Evolutionary conservation across 2,329 filamentous ascomycete genomes (phyloP).

Genomic region (Claviceps citrina): DNA sequence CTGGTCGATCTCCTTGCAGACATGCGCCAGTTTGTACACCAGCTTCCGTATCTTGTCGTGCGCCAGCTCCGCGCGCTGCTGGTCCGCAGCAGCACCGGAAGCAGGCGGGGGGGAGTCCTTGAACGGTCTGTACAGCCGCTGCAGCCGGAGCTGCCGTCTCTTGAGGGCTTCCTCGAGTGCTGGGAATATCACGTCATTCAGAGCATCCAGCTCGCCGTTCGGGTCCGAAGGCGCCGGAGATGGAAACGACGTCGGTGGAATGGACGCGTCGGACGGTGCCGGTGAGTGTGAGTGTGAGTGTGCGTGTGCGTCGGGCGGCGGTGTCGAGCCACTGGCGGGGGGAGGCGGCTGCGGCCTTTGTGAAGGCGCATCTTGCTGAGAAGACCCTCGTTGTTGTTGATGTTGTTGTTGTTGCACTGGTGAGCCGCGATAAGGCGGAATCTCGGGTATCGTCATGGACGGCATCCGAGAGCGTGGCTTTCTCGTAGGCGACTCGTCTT

Average conservation of each 20-base stretch:
- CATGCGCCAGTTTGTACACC: constrained; percentile 65
- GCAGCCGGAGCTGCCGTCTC: constrained; percentile 51
- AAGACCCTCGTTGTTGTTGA: constrained; percentile 15
- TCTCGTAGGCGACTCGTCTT: constrained; percentile 9
- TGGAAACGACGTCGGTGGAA: constrained; percentile 36
- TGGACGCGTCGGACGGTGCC: constrained; percentile 16
- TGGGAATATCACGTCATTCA: constrained; percentile 83
- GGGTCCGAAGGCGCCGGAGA: constrained; percentile 40
- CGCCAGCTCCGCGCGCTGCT: constrained; percentile 52
- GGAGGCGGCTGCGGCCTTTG: constrained; percentile 11
- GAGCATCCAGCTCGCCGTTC: constrained; percentile 62
- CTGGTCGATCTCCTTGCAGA: constrained; percentile 81
- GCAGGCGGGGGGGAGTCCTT: constrained; percentile 7
- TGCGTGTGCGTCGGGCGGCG: constrained; percentile 12
- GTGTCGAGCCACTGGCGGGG: neutral
- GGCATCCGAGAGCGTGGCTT: constrained; percentile 18
- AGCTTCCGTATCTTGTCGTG: constrained; percentile 73
- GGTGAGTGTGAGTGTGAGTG: constrained; percentile 16
- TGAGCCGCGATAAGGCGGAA: constrained; percentile 36
- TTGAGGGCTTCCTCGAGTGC: constrained; percentile 83
- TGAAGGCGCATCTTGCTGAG: constrained; percentile 13
- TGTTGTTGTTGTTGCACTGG: too few species aligned
- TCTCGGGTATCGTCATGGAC: constrained; percentile 35
- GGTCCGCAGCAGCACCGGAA: constrained; percentile 38
- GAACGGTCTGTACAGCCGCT: constrained; percentile 30